A percentile compares a stretch with the other conserved stretches of the same genome.
Conservation (phyloP, 768 basidiomycete genomes). For the Erythrobasidium yunnanense region DNA sequence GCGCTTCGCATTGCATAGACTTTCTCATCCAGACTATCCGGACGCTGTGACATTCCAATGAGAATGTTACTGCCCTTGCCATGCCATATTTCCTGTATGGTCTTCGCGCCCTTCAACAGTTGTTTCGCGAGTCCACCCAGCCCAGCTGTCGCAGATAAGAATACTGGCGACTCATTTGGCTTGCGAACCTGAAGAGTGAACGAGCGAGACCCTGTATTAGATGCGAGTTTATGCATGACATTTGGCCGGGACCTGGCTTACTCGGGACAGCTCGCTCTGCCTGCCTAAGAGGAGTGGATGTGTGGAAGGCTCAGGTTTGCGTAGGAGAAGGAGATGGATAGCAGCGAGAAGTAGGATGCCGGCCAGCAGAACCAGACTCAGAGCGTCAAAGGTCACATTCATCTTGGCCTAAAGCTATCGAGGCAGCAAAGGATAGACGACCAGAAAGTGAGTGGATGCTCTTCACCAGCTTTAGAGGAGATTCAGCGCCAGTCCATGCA, state of each 20-base stretch:
- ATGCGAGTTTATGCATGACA: neutral
- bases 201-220: neutral
- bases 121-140: conserved; percentile 22
- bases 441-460: no score
- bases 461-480: no score
- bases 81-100: neutral
- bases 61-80: neutral
- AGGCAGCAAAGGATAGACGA: no score
- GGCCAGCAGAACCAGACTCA: conserved; percentile 15
- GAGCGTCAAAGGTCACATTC: conserved; percentile 13
- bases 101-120: neutral
- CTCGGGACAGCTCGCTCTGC: conserved; percentile 23
- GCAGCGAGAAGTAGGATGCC: neutral
- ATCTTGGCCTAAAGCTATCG: neutral
- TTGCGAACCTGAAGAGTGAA: conserved; percentile 12
- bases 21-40: neutral
- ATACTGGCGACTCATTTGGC: conserved; percentile 15
- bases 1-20: neutral
- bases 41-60: neutral
- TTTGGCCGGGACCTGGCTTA: neutral
- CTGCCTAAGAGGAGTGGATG: conserved; percentile 28
- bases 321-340: conserved; percentile 27
- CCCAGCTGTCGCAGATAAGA: conserved; percentile 11
- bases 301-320: conserved; percentile 15
- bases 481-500: no score